A percentile compares a stretch with the other conserved stretches of the same genome.
phyloP scores from a whole-genome alignment of 1,284 basidiomycete genomes.

The Marasmius oreades region DNA sequence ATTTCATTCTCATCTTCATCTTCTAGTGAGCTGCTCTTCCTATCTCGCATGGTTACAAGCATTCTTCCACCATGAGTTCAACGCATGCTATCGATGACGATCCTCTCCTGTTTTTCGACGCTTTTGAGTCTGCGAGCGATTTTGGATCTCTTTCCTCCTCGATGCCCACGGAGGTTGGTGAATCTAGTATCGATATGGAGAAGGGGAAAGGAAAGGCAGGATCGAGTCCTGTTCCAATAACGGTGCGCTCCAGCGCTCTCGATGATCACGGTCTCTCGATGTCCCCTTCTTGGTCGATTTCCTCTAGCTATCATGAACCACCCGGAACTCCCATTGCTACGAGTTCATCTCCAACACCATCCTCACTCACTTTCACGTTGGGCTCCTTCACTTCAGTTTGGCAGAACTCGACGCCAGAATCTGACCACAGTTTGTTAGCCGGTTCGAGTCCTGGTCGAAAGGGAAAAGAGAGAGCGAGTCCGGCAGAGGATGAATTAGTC shows the following conservation, averaged over 20 bases:
- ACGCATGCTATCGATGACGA: conserved; percentile 52
- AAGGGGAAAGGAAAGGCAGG: conserved; percentile 47
- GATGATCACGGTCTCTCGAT: conserved; percentile 35
- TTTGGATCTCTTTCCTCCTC: conserved; percentile 1
- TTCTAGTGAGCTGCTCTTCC: not conserved
- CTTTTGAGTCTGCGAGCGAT: conserved; percentile 31
- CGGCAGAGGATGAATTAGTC: conserved; percentile 42
- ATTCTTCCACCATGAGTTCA: conserved; percentile 6
- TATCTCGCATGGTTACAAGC: not conserved
- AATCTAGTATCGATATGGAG: not conserved
- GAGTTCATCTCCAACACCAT: conserved; percentile 21
- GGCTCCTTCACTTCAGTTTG: conserved; percentile 22
- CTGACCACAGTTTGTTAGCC: conserved; percentile 5
- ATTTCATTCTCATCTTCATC: not conserved
- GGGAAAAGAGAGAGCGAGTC: conserved; percentile 50
- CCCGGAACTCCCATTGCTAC: conserved; percentile 18
- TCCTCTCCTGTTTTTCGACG: conserved; percentile 49
- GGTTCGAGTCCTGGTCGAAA: conserved; percentile 10
- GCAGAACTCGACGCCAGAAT: conserved; percentile 9
- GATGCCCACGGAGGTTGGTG: not conserved
- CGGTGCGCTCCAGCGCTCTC: conserved; percentile 25
- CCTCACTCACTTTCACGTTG: conserved; percentile 23
- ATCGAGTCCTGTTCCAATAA: conserved; percentile 45
- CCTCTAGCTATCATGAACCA: conserved; percentile 18
- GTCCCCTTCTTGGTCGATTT: conserved; percentile 18